A percentile compares a stretch with the other conserved stretches of the same genome.
phyloP scores from a whole-genome alignment of 1,284 basidiomycete species.

The Tilletia horrida region DNA sequence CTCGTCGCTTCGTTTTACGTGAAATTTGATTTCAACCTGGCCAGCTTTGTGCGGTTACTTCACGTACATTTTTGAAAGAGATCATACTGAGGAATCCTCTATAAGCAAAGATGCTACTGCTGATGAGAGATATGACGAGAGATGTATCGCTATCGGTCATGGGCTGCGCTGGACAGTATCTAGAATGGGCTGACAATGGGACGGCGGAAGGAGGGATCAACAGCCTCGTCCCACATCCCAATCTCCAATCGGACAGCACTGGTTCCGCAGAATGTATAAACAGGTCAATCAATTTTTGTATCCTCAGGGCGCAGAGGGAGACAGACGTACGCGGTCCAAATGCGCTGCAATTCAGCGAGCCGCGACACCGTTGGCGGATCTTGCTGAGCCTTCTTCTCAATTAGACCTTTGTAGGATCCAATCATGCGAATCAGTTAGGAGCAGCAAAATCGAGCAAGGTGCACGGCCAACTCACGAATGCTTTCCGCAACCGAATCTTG shows the following conservation, averaged over 20 bases:
- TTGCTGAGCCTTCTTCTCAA: constrained; percentile 50
- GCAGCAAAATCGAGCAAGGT: neutral
- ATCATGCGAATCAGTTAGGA: neutral
- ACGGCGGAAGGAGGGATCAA: constrained; percentile 46
- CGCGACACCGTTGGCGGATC: constrained; percentile 67
- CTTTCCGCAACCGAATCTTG: constrained; percentile 55
- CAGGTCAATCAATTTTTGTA: too few species aligned
- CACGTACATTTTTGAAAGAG: too few species aligned
- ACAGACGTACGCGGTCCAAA: constrained; percentile 72
- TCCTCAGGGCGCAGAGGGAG: neutral
- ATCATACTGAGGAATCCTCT: too few species aligned
- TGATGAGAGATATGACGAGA: too few species aligned
- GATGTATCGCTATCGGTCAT: too few species aligned
- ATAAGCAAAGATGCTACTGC: too few species aligned
- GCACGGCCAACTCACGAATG: constrained; percentile 61
- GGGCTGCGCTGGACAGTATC: neutral
- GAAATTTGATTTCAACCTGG: too few species aligned
- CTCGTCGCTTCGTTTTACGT: too few species aligned
- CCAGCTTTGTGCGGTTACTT: too few species aligned
- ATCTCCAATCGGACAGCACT: constrained; percentile 68
- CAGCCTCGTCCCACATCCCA: constrained; percentile 83
- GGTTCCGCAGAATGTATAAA: too few species aligned
- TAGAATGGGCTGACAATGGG: neutral
- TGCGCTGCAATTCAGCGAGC: constrained; percentile 66
- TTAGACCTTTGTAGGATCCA: constrained; percentile 19